Percentiles rank a stretch among this genome's conserved stretches.
Conservation (phyloP, 2,329 filamentous ascomycete genomes). For the Nigrograna mackinnonii region DNA sequence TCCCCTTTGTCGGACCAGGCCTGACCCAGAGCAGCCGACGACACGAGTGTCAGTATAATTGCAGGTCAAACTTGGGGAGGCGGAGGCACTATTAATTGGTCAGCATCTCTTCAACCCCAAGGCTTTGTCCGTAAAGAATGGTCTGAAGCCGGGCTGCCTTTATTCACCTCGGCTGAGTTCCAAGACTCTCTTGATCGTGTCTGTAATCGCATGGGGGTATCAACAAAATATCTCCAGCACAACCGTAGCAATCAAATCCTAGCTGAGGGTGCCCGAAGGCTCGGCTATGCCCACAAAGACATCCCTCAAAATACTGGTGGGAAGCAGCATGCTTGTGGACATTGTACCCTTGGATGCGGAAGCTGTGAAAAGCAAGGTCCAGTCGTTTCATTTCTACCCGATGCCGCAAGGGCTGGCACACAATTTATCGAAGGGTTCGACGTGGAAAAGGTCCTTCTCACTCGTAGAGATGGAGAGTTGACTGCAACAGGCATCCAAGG, state of each 20-base stretch:
- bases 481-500: conserved; percentile 74
- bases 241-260: conserved; percentile 73
- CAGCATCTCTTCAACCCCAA: conserved; percentile 68
- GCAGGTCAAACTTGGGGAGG: conserved; percentile 80
- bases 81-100: conserved; percentile 89
- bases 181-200: conserved; percentile 81
- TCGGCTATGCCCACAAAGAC: conserved; percentile 70
- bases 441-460: conserved; percentile 72
- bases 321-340: conserved; percentile 72
- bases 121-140: conserved; percentile 80
- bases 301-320: conserved; percentile 82
- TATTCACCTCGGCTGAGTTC: conserved; percentile 75
- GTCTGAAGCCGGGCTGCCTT: conserved; percentile 69
- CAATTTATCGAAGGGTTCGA: conserved; percentile 83
- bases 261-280: conserved; percentile 73
- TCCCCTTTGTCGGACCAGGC: not conserved
- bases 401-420: conserved; percentile 76
- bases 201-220: conserved; percentile 77
- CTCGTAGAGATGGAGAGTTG: conserved; percentile 55
- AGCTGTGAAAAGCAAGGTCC: conserved; percentile 79
- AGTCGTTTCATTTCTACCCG: conserved; percentile 74
- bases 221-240: conserved; percentile 67
- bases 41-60: conserved; percentile 59
- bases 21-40: conserved; percentile 31
- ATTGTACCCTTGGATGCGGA: conserved; percentile 63